A percentile compares a stretch with the other conserved stretches of the same genome.
phyloP scores from a whole-genome alignment of 108 stramenopile species.

The Heterococcus sp. region DNA sequence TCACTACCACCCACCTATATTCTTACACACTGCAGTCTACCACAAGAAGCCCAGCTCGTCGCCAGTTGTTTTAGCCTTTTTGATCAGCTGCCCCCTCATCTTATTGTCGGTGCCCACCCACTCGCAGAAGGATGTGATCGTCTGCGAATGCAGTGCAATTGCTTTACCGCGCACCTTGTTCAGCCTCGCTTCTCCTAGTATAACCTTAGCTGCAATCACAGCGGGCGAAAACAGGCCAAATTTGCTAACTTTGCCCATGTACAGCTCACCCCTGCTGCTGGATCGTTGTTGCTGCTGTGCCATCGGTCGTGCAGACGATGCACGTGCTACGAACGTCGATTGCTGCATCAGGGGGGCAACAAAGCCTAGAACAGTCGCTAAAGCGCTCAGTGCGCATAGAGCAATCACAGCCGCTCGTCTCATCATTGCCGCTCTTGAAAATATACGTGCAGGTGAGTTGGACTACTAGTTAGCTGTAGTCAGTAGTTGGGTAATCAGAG shows the following conservation, averaged over 20 bases:
- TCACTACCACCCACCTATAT: too few species aligned
- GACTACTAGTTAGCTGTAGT: too few species aligned
- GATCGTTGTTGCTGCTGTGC: background rate
- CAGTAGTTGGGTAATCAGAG: too few species aligned
- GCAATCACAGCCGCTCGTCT: too few species aligned
- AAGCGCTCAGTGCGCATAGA: too few species aligned
- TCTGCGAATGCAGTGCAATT: constrained; percentile 83
- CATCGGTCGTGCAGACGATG: too few species aligned
- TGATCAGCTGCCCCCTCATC: constrained; percentile 59
- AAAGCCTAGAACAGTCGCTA: too few species aligned
- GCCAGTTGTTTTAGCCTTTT: constrained; percentile 89
- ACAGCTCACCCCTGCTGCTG: constrained; percentile 21
- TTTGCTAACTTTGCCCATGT: constrained; percentile 68
- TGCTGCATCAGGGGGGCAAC: too few species aligned
- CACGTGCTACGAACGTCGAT: too few species aligned
- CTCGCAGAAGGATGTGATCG: constrained; percentile 83
- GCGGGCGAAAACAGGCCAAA: constrained; percentile 95
- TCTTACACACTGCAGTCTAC: too few species aligned
- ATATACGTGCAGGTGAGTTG: too few species aligned
- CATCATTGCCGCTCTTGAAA: too few species aligned
- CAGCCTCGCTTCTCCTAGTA: constrained; percentile 49
- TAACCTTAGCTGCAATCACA: constrained; percentile 84
- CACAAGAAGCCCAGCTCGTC: constrained; percentile 92
- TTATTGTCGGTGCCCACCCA: constrained; percentile 74
- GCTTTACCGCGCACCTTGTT: constrained; percentile 59